A percentile compares a stretch with the other conserved stretches of the same genome.
Conservation (phyloP, 768 basidiomycete genomes). For the Neoboletus magnificus region DNA sequence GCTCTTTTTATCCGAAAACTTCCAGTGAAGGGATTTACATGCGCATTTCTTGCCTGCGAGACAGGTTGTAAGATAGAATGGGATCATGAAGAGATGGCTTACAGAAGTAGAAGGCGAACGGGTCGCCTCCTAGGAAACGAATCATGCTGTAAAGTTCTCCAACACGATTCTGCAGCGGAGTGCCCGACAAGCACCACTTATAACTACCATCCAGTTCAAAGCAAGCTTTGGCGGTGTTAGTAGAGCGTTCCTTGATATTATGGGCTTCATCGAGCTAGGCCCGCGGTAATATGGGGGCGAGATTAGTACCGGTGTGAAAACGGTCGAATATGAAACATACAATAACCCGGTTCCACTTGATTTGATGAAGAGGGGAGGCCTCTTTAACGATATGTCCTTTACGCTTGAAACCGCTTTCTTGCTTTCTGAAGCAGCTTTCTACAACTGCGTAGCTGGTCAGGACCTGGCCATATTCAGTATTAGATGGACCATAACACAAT, state of each 20-base stretch:
- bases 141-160: slow-evolving; percentile 96
- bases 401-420: slow-evolving; percentile 88
- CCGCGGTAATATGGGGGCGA: neutral
- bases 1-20: slow-evolving; percentile 72
- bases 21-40: slow-evolving; percentile 96
- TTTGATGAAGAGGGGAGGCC: slow-evolving; percentile 76
- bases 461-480: slow-evolving; percentile 44
- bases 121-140: slow-evolving; percentile 89
- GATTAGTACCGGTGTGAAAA: neutral
- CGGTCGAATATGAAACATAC: slow-evolving; percentile 37
- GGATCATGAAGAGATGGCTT: slow-evolving; percentile 23
- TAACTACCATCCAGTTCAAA: slow-evolving; percentile 81
- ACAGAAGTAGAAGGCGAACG: slow-evolving; percentile 92
- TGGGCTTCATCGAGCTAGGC: slow-evolving; percentile 89
- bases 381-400: slow-evolving; percentile 84
- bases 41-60: slow-evolving; percentile 76
- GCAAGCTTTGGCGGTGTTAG: slow-evolving; percentile 95
- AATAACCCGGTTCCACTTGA: slow-evolving; percentile 82
- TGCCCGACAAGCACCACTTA: slow-evolving; percentile 95
- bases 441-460: slow-evolving; percentile 85
- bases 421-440: slow-evolving; percentile 90
- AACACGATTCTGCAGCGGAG: slow-evolving; percentile 96
- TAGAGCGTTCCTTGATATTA: slow-evolving; percentile 93
- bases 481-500: neutral
- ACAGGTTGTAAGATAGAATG: neutral